These are phyloP conservation scores for Hypoxylon sp. DNA, from an alignment of 2,329 filamentous ascomycete species.

Conservation along the genomic window DNA sequence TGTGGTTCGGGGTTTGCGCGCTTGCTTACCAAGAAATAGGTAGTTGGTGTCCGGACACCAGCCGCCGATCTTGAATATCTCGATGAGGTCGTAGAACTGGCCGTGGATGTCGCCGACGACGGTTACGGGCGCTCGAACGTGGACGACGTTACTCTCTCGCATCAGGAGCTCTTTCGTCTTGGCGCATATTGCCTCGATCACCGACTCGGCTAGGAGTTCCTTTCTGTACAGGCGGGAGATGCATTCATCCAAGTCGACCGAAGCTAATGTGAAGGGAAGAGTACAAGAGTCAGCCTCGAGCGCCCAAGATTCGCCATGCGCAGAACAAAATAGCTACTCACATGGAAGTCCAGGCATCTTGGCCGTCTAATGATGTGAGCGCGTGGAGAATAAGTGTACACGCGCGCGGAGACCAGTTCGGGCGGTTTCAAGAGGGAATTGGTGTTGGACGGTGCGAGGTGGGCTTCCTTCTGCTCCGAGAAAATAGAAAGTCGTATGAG, in stretches of 20 bases:
- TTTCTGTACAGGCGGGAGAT: constrained; percentile 97
- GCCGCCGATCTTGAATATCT: constrained; percentile 98
- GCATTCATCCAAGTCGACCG: constrained; percentile 98
- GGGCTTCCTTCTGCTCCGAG: constrained; percentile 46
- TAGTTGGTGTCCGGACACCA: constrained; percentile 99
- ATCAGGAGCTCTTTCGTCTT: constrained; percentile 99
- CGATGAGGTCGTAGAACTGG: constrained; percentile 98
- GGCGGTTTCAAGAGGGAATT: constrained; percentile 27
- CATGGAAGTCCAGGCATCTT: constrained; percentile 66
- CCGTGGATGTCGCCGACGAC: constrained; percentile 99
- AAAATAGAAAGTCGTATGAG: constrained; percentile 44
- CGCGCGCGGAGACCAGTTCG: not conserved
- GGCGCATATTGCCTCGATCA: constrained; percentile 98
- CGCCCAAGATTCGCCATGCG: not conserved
- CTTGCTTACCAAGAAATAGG: constrained; percentile 84
- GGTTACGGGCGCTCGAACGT: constrained; percentile 93
- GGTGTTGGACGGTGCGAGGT: constrained; percentile 23
- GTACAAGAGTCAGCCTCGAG: constrained; percentile 4
- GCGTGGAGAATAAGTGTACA: constrained; percentile 7
- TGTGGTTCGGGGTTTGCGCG: not conserved
- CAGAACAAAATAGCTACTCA: constrained; percentile 47
- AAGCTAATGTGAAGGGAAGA: constrained; percentile 67
- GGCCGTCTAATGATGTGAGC: constrained; percentile 31
- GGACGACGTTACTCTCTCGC: constrained; percentile 99
- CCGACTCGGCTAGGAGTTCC: constrained; percentile 94